These are phyloP conservation scores for Jaltomata sinuosa DNA, from an alignment of 257 asterid genomes.

Conservation along the genomic window DNA sequence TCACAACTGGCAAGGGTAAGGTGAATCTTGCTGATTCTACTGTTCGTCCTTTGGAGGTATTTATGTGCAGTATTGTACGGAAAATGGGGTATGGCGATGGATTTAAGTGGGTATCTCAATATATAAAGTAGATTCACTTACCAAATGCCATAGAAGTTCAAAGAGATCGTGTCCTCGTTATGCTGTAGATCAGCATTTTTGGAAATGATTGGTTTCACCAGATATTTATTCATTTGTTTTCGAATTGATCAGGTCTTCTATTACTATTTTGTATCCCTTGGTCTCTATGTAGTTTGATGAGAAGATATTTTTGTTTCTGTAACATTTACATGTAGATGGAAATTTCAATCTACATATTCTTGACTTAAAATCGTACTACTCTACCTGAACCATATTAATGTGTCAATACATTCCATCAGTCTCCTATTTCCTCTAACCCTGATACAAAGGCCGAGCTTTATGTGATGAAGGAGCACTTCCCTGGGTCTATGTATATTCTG, in stretches of 20 bases:
- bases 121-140: neutral
- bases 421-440: no score
- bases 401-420: no score
- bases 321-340: neutral
- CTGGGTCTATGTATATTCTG: no score
- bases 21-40: conserved; percentile 6
- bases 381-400: no score
- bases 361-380: neutral
- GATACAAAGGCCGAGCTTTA: no score
- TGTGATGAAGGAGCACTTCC: no score
- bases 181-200: neutral
- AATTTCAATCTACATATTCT: neutral
- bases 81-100: conserved; percentile 11
- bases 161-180: neutral
- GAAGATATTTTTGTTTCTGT: neutral
- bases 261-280: neutral
- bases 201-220: neutral
- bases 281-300: neutral
- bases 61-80: conserved; percentile 14
- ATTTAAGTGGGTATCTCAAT: conserved; percentile 13
- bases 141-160: neutral
- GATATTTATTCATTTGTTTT: neutral
- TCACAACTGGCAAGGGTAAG: conserved; percentile 14
- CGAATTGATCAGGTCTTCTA: neutral
- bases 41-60: conserved; percentile 11